These are phyloP conservation scores for Lablab purpureus DNA, from an alignment of 306 rosid genomes.

Conservation along the genomic window DNA sequence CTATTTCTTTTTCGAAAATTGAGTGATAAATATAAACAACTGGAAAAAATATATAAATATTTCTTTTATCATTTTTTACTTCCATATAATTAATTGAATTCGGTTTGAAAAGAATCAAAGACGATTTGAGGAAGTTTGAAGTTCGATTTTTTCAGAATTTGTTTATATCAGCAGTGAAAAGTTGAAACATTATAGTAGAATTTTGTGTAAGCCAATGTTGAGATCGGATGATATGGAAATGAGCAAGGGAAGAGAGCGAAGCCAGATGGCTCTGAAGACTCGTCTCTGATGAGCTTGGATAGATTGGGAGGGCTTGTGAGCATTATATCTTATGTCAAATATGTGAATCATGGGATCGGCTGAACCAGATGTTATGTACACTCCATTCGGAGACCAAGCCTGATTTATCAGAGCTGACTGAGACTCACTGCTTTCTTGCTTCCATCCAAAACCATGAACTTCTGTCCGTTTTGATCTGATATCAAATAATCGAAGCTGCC, in stretches of 20 bases:
- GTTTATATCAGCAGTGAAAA: too few species aligned
- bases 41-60: too few species aligned
- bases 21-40: too few species aligned
- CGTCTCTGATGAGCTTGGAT: conserved; percentile 79
- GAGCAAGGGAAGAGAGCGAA: conserved; percentile 65
- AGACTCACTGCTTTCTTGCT: conserved; percentile 85
- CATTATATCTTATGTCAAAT: conserved; percentile 82
- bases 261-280: conserved; percentile 89
- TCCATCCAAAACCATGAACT: conserved; percentile 87
- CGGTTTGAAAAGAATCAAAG: too few species aligned
- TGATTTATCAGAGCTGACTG: conserved; percentile 88
- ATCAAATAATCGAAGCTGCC: conserved; percentile 81
- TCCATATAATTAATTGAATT: too few species aligned
- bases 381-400: conserved; percentile 86
- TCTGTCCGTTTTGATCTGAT: conserved; percentile 65
- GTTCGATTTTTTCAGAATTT: too few species aligned
- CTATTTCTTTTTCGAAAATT: too few species aligned
- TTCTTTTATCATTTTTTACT: too few species aligned
- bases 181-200: too few species aligned
- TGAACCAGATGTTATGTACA: conserved; percentile 75
- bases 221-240: conserved; percentile 83
- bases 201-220: conserved; percentile 68
- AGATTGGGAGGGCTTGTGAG: conserved; percentile 73
- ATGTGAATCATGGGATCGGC: conserved; percentile 85
- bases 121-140: too few species aligned